Evolutionary conservation across 192 early-diverging fungal species (phyloP), one percentile per base, ranked within the genome.

Genomic region (Backusella tuberculispora): DNA sequence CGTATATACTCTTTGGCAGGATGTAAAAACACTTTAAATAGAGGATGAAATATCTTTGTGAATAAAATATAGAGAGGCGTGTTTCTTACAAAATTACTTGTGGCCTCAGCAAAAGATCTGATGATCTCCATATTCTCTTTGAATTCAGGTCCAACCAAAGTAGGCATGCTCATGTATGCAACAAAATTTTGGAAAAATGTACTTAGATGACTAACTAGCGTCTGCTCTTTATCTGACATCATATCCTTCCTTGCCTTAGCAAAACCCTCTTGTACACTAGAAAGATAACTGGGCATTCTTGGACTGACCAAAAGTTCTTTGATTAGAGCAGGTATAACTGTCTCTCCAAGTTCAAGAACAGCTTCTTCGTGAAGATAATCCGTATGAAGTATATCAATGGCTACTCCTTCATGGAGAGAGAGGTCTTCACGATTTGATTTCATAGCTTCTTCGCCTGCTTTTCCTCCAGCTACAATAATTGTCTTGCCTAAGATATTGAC

Each of bases 141-240:
- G 6, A 74, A 65, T 60, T 78, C 77, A 17, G 44, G 37, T 17
- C 72, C 77, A 34, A 78, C 29, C 14, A 78, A 53, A 63, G 48
- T 48, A 34, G 63, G 76, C 0, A 78, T 71, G 40, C 76, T 73
- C 29, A 78, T 73, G 24, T 69, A 73, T 13, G 66, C 76, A 9
- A 78, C 72, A n/a, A 78, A 38, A 6, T 63, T 26, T 40, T 78
- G 76, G 17, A 78, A 66, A 24, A 78, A 73, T 0, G 7, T 1
- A 34, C 17, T 37, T 8, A 56, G 50, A 21, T 73, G 10, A 3
- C 9, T 0, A 46, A 78, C 34, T 0, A 19, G 34, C 7, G 40
- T 48, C 19, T 26, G 19, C 53, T 19, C 13, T 8, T 67, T 43
- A 19, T 66, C 9, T 17, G 63, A 38, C 2, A 74, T 6, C 15